Evolutionary conservation across 164 flowering plant genomes (phyloP).

Genomic region (Aristolochia contorta): DNA sequence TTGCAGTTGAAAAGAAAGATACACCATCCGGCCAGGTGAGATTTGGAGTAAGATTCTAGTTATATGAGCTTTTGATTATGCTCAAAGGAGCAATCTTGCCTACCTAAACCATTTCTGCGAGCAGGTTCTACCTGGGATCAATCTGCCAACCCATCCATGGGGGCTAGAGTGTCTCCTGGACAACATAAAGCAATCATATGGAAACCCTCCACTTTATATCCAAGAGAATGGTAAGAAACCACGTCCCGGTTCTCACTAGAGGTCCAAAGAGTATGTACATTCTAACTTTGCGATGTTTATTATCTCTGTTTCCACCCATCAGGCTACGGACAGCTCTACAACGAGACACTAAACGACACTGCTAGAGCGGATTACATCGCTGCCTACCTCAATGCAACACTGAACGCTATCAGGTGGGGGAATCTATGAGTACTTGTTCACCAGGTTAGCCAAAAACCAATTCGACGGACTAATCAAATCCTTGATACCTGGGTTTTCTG

Average conservation of each 20-base stretch:
- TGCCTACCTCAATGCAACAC: constrained; percentile 11
- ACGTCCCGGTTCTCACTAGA: neutral
- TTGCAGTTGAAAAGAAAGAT: constrained; percentile 5
- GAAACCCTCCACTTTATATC: constrained; percentile 18
- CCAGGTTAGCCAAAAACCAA: neutral
- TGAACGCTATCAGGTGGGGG: constrained; percentile 28
- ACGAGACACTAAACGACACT: constrained; percentile 20
- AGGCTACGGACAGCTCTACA: constrained; percentile 9
- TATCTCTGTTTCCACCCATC: neutral
- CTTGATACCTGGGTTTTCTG: neutral
- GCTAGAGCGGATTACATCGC: constrained; percentile 12
- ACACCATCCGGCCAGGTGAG: constrained; percentile 7
- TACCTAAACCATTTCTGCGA: neutral
- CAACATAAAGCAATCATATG: constrained; percentile 16
- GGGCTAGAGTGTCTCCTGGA: constrained; percentile 12
- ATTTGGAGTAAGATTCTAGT: neutral
- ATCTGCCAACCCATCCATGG: constrained; percentile 6
- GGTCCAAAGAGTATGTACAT: neutral
- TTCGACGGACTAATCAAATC: too few species aligned
- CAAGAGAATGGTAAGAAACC: constrained; percentile 21
- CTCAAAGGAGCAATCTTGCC: too few species aligned
- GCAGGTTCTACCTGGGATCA: constrained; percentile 2
- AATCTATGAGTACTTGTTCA: too few species aligned
- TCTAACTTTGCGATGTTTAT: neutral
- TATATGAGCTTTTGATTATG: too few species aligned